phyloP scores from a whole-genome alignment of 2,329 filamentous ascomycete genomes.

The Penicillium brasilianum region DNA sequence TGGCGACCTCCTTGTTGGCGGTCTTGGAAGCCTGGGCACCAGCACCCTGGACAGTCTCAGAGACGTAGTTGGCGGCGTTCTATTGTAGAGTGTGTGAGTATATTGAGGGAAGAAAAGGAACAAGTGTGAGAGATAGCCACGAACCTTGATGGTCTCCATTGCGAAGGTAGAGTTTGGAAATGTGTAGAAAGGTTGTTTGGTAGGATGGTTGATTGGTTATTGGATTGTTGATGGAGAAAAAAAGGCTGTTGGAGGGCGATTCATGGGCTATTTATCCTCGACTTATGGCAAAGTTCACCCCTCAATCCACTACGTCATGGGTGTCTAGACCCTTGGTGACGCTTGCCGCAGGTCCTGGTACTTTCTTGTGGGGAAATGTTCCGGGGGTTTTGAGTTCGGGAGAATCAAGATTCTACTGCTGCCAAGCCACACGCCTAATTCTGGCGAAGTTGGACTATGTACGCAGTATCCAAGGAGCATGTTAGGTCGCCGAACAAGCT shows the following conservation, averaged over 20 bases:
- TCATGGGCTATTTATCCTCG: conserved; percentile 7
- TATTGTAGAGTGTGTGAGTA: conserved; percentile 12
- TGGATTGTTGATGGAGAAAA: background rate
- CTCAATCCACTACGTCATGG: conserved; percentile 3
- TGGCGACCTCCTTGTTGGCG: conserved; percentile 71
- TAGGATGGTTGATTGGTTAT: background rate
- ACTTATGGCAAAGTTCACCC: background rate
- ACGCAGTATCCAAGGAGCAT: background rate
- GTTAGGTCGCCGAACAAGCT: background rate
- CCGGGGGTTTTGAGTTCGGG: background rate
- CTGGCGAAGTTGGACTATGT: background rate
- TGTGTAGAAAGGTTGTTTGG: background rate
- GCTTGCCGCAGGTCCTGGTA: too few species aligned
- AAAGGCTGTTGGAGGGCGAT: background rate
- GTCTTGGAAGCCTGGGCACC: conserved; percentile 66
- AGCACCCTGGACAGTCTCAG: conserved; percentile 66
- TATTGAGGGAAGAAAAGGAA: fast-evolving
- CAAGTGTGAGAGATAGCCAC: background rate
- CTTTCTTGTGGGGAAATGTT: background rate
- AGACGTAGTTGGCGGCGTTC: conserved; percentile 72
- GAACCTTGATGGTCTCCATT: conserved; percentile 31
- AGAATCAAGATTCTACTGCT: conserved; percentile 1
- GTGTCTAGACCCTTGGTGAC: background rate
- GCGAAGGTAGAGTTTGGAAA: conserved; percentile 2
- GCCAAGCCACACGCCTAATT: background rate